Conservation (phyloP, 768 basidiomycete species). For the Rhodotorula taiwanensis region DNA sequence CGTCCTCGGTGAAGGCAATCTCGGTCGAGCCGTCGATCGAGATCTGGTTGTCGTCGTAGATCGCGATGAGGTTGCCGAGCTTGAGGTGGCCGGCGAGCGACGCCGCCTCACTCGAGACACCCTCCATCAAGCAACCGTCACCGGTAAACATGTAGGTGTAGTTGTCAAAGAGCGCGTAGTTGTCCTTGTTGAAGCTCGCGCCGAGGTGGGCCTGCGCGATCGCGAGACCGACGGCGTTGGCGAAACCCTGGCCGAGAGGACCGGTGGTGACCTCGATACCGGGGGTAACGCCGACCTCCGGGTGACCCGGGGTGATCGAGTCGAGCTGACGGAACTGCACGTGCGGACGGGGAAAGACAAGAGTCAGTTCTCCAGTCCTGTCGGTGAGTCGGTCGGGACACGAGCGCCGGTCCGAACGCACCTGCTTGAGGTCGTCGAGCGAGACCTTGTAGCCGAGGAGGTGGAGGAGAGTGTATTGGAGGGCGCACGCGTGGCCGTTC, state of each 20-base stretch:
- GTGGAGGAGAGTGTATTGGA: slow-evolving; percentile 87
- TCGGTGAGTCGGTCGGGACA: no score
- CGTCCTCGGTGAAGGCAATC: slow-evolving; percentile 89
- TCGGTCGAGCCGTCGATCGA: slow-evolving; percentile 92
- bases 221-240: slow-evolving; percentile 86
- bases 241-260: slow-evolving; percentile 82
- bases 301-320: slow-evolving; percentile 88
- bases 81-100: slow-evolving; percentile 85
- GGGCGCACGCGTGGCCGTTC: slow-evolving; percentile 83
- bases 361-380: not conserved
- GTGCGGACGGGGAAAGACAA: not conserved
- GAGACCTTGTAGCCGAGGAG: slow-evolving; percentile 85
- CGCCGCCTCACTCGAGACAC: slow-evolving; percentile 85
- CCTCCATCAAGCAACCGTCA: slow-evolving; percentile 96
- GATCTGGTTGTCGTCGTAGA: slow-evolving; percentile 97
- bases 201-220: slow-evolving; percentile 86
- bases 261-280: slow-evolving; percentile 80
- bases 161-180: slow-evolving; percentile 52
- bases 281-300: slow-evolving; percentile 65
- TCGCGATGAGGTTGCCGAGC: slow-evolving; percentile 82
- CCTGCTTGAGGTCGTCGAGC: slow-evolving; percentile 77
- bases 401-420: slow-evolving; percentile 9
- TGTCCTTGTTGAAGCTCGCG: slow-evolving; percentile 81
- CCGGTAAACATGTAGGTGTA: slow-evolving; percentile 73
- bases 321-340: slow-evolving; percentile 73